A percentile compares a stretch with the other conserved stretches of the same genome.
phyloP scores from a whole-genome alignment of 2,329 filamentous ascomycete genomes.

The Hypoxylon sp. region DNA sequence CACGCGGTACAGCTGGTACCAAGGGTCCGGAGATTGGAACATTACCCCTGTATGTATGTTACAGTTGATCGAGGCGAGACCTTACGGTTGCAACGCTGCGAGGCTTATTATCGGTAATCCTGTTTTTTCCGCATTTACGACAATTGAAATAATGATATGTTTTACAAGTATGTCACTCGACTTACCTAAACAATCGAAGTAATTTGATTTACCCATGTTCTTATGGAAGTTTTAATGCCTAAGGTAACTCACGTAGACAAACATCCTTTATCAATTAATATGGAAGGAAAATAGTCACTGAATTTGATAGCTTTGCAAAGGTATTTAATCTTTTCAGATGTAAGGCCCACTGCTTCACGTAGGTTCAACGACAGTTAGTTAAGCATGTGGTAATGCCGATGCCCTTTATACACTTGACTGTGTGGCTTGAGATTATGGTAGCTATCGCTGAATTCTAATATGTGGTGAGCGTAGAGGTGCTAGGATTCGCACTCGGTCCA shows the following conservation, averaged over 20 bases:
- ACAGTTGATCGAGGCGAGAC: not conserved
- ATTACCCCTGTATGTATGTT: slow-evolving; percentile 5
- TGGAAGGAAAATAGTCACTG: not conserved
- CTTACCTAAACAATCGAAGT: too few species aligned
- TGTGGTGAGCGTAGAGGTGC: not conserved
- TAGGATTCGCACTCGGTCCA: not conserved
- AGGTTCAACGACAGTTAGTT: not conserved
- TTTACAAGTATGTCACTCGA: not conserved
- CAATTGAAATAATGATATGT: not conserved
- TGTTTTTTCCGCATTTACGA: not conserved
- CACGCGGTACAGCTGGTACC: slow-evolving; percentile 6
- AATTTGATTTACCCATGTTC: not conserved
- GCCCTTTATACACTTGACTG: not conserved
- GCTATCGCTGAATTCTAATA: not conserved
- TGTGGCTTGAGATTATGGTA: not conserved
- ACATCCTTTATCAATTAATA: not conserved
- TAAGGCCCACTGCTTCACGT: slow-evolving; percentile 4
- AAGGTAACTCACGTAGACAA: not conserved
- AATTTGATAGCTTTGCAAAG: not conserved
- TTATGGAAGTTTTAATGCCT: not conserved
- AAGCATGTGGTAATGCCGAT: not conserved
- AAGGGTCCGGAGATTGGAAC: slow-evolving; percentile 2
- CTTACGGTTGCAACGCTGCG: not conserved
- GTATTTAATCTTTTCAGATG: slow-evolving; percentile 11
- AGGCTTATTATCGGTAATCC: too few species aligned